Conservation (phyloP, 2,329 filamentous ascomycete species). For the Epichloe festucae region DNA sequence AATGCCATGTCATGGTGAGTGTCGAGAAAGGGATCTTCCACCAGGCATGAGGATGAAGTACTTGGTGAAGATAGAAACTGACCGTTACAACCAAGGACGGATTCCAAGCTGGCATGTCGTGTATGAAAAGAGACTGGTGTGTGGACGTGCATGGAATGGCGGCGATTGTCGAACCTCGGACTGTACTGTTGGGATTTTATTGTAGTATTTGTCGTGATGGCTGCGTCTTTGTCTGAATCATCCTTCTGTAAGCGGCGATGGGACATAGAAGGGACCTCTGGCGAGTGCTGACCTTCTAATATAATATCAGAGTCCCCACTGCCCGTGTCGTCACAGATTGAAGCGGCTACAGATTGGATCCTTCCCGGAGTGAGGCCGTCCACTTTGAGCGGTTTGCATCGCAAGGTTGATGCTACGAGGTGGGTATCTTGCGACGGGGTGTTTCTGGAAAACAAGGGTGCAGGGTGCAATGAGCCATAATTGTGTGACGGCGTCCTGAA, state of each 20-base stretch:
- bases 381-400: not conserved
- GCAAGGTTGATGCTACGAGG: not conserved
- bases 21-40: not conserved
- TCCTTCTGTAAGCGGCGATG: not conserved
- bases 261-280: not conserved
- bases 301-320: not conserved
- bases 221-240: not conserved
- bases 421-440: too few species aligned
- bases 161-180: not conserved
- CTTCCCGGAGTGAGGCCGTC: not conserved
- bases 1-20: not conserved
- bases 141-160: not conserved
- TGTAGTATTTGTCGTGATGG: not conserved
- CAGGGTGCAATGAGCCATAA: not conserved
- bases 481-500: not conserved
- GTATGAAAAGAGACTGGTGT: not conserved
- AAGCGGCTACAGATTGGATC: constrained; percentile 1
- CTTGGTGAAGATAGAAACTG: not conserved
- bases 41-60: not conserved
- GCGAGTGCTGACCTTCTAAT: not conserved
- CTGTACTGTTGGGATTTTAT: not conserved
- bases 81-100: not conserved
- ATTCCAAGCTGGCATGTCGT: not conserved
- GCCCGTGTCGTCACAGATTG: not conserved
- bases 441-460: not conserved